Percentiles rank a stretch among this genome's conserved stretches.
Evolutionary conservation across 768 basidiomycete genomes (phyloP).

Genomic region (Sporobolomyces phaffii): DNA sequence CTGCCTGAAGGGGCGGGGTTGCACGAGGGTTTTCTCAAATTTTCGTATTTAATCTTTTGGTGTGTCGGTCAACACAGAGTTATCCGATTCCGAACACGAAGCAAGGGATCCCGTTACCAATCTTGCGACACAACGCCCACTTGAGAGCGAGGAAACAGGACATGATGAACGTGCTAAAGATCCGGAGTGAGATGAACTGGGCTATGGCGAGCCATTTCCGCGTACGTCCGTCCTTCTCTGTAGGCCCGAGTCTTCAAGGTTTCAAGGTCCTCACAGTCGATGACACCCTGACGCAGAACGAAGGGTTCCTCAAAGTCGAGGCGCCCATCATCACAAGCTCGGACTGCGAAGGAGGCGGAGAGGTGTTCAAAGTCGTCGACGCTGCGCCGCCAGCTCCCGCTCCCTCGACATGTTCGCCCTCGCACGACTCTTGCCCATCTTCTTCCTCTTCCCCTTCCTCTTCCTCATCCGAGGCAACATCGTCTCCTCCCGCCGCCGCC

Average conservation of each 20-base stretch:
- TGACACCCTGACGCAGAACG: constrained; percentile 51
- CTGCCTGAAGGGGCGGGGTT: too few relatives aligned
- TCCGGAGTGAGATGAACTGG: constrained; percentile 58
- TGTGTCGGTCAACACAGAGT: constrained; percentile 50
- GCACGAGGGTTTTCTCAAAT: too few relatives aligned
- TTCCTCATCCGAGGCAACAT: too few relatives aligned
- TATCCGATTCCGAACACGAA: constrained; percentile 96
- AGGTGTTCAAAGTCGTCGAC: constrained; percentile 65
- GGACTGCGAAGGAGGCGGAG: constrained; percentile 95
- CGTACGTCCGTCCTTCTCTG: background rate
- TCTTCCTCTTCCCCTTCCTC: background rate
- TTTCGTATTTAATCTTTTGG: background rate
- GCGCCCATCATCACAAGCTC: constrained; percentile 83
- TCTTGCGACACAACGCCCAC: constrained; percentile 78
- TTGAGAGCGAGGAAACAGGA: constrained; percentile 72
- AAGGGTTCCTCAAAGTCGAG: constrained; percentile 71
- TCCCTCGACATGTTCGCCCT: too few relatives aligned
- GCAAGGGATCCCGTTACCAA: constrained; percentile 67
- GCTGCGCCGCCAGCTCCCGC: background rate
- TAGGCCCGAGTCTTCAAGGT: background rate
- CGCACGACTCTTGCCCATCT: too few relatives aligned
- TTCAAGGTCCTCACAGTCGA: background rate
- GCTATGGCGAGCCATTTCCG: constrained; percentile 61
- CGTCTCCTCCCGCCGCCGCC: too few relatives aligned
- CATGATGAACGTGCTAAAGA: constrained; percentile 66